Conservation (phyloP, 176 grass and related monocot species). For the Avena sativa region DNA sequence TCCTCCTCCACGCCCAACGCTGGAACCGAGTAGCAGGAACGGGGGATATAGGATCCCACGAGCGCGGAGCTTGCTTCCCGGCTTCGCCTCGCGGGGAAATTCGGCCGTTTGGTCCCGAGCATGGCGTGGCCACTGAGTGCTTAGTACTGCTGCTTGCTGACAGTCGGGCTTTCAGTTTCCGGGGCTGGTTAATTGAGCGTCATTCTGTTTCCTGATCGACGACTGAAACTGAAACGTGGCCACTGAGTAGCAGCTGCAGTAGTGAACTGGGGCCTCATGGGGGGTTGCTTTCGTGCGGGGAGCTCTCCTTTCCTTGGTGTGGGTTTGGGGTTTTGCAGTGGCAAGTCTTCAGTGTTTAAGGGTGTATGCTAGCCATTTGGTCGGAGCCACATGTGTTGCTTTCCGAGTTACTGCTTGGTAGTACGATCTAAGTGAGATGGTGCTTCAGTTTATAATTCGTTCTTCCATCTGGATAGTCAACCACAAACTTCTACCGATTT, state of each 20-base stretch:
- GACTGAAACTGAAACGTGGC: neutral
- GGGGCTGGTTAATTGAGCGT: neutral
- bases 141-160: neutral
- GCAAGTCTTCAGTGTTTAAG: neutral
- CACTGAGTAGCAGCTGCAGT: neutral
- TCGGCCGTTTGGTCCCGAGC: neutral
- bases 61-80: neutral
- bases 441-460: constrained; percentile 1
- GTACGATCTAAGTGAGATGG: neutral
- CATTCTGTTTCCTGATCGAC: constrained; percentile 1
- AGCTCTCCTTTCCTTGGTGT: constrained; percentile 6
- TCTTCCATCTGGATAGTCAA: neutral
- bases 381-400: neutral
- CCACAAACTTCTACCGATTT: neutral
- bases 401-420: neutral
- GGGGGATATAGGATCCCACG: neutral
- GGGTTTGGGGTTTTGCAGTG: constrained; percentile 31
- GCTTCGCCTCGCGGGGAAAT: neutral
- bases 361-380: neutral
- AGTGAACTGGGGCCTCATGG: neutral
- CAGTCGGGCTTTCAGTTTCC: constrained; percentile 13
- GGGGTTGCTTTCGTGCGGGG: neutral
- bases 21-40: neutral
- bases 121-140: neutral
- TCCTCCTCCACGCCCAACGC: neutral